phyloP scores from a whole-genome alignment of 306 rosid genomes.

The Sindora glabra region DNA sequence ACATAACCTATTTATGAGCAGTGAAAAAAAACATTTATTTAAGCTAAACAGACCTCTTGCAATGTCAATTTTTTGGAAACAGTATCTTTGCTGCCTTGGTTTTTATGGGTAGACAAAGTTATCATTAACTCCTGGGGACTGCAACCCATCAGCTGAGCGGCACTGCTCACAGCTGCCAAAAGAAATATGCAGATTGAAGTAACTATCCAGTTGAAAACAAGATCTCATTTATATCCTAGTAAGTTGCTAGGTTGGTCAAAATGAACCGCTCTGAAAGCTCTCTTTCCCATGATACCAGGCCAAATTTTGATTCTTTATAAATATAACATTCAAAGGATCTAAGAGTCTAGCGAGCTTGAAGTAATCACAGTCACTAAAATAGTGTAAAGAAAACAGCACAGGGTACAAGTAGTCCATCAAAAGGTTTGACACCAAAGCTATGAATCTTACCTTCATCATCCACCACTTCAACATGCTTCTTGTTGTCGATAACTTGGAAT shows the following conservation, averaged over 20 bases:
- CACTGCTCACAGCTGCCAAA: conserved; percentile 60
- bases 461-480: conserved; percentile 66
- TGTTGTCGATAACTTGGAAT: conserved; percentile 53
- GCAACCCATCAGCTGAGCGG: conserved; percentile 80
- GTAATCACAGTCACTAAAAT: neutral
- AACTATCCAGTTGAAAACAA: conserved; percentile 9
- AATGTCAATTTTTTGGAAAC: conserved; percentile 52
- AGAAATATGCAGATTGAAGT: conserved; percentile 13
- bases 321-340: conserved; percentile 5
- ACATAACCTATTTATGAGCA: conserved; percentile 8
- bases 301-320: neutral
- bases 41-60: conserved; percentile 56
- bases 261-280: conserved; percentile 11
- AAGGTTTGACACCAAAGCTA: neutral
- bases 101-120: conserved; percentile 48
- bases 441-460: conserved; percentile 69
- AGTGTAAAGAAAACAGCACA: too few species aligned
- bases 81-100: conserved; percentile 53
- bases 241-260: conserved; percentile 2
- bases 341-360: neutral
- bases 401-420: neutral
- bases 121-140: conserved; percentile 51
- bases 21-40: neutral
- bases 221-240: neutral
- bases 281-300: neutral